Evolutionary conservation across 2,329 filamentous ascomycete genomes (phyloP), one percentile per base, ranked within the genome.

Genomic region (Cladosporium sp.): DNA sequence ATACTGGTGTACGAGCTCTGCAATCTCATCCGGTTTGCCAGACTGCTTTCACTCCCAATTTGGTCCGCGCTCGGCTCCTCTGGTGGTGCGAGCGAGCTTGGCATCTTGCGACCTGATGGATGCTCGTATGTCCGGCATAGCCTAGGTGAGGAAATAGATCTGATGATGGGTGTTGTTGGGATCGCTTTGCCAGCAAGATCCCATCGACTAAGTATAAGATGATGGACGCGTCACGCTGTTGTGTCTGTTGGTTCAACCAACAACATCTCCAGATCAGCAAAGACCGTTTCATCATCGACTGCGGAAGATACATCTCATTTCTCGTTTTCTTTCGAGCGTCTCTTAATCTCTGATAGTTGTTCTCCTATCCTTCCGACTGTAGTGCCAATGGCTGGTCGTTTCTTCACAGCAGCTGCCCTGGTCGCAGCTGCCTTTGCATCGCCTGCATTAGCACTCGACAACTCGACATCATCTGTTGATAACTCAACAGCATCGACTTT

Each of bases 401-500:
- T 58, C 55, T 58, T 58, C 30, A 51, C 49, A n/a, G 55, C 55
- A 42, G 55, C 47, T 42, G 30, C 28, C 50, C 51, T 54, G 17
- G 42, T 52, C 38, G 61, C 52, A 45, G 43, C 59, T 14, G 34
- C 42, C 12, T 49, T 55, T 47, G 49, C 59, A 28, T 60, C 58
- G 8, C 34, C 36, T 8, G 17, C n/a, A 19, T 40, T 42, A 17
- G 34, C 30, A 17, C 14, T 43, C 17, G 42, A 20, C 12, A 47
- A 56, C 37, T 52, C 55, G 2, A 56, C 38, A 30, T 51, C 58
- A 40, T 52, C 51, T n/a, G 39, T n/a, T 20, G 49, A 20, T 14
- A 52, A 58, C 14, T 56, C 58, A 9, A 59, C 50, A 17, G 55
- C 58, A 40, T 58, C 55, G 8, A 51, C 55, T 12, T 62, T 51